Evolutionary conservation across 768 basidiomycete genomes (phyloP).

Genomic region (Kwoniella newhampshirensis): DNA sequence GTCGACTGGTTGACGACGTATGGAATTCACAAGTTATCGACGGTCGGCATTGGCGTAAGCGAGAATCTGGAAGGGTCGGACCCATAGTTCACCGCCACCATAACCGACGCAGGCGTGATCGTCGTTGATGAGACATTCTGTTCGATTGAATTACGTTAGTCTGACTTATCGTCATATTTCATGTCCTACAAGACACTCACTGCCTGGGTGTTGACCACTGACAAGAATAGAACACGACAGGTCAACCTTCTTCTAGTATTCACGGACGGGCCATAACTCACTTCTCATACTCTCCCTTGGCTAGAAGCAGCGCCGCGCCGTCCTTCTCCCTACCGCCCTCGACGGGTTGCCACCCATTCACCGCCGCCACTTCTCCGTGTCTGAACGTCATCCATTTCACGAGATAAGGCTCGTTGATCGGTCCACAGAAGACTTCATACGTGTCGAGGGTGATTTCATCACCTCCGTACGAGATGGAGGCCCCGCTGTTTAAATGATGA

Average conservation of each 20-base stretch:
- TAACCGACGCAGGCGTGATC: constrained; percentile 52
- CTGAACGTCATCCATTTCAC: constrained; percentile 46
- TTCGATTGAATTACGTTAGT: not conserved
- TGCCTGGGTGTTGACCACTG: constrained; percentile 46
- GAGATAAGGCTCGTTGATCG: constrained; percentile 33
- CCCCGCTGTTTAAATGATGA: constrained; percentile 30
- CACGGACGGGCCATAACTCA: constrained; percentile 26
- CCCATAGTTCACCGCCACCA: constrained; percentile 52
- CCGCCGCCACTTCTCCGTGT: constrained; percentile 34
- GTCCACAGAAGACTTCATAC: constrained; percentile 48
- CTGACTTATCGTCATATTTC: not conserved
- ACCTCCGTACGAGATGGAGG: constrained; percentile 49
- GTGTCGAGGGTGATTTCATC: constrained; percentile 37
- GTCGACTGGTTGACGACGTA: no score
- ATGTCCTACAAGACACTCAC: constrained; percentile 18
- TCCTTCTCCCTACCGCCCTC: constrained; percentile 49
- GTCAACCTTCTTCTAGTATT: not conserved
- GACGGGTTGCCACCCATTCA: constrained; percentile 45
- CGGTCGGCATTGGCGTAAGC: constrained; percentile 35
- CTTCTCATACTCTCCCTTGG: constrained; percentile 47
- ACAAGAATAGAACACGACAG: not conserved
- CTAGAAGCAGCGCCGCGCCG: constrained; percentile 37
- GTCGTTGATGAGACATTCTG: constrained; percentile 47
- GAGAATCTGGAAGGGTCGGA: constrained; percentile 47
- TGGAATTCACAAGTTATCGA: constrained; percentile 1